Evolutionary conservation across 345 rosid species (phyloP).

Genomic region (Alliaria petiolata): DNA sequence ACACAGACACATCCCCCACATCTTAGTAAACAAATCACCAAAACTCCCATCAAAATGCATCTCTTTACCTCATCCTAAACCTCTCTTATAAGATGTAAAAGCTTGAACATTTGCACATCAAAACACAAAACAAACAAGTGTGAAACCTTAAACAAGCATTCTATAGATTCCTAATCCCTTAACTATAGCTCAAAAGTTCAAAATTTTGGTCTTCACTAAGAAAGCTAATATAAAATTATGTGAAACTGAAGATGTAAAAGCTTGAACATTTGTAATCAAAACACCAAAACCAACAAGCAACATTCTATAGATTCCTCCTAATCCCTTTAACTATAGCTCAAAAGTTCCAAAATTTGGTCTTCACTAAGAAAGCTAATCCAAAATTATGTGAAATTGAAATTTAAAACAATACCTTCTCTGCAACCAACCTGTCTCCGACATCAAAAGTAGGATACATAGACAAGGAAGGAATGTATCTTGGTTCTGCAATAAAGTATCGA

Average conservation of each 20-base stretch:
- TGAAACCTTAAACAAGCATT: not conserved
- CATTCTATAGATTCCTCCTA: not conserved
- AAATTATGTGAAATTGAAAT: not conserved
- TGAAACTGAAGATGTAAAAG: no score
- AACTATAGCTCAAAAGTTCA: not conserved
- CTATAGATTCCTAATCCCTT: not conserved
- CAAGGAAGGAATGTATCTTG: constrained; percentile 91
- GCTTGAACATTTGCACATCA: not conserved
- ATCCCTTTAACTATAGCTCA: not conserved
- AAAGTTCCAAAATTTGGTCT: not conserved
- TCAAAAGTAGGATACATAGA: constrained; percentile 99
- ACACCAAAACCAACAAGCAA: not conserved
- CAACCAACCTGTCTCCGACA: constrained; percentile 89
- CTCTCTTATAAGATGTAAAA: constrained; percentile 2
- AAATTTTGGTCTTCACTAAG: not conserved
- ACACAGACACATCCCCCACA: constrained; percentile 2
- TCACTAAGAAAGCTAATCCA: not conserved
- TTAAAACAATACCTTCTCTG: constrained; percentile 70
- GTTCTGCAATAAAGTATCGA: constrained; percentile 83
- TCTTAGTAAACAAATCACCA: not conserved
- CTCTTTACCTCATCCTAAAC: constrained; percentile 5
- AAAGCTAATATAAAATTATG: not conserved
- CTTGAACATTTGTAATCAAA: not conserved
- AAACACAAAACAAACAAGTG: not conserved
- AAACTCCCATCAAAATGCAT: not conserved